Base-by-base conservation (phyloP, 495 filamentous ascomycete species). In the Penicillium roqueforti region DNA sequence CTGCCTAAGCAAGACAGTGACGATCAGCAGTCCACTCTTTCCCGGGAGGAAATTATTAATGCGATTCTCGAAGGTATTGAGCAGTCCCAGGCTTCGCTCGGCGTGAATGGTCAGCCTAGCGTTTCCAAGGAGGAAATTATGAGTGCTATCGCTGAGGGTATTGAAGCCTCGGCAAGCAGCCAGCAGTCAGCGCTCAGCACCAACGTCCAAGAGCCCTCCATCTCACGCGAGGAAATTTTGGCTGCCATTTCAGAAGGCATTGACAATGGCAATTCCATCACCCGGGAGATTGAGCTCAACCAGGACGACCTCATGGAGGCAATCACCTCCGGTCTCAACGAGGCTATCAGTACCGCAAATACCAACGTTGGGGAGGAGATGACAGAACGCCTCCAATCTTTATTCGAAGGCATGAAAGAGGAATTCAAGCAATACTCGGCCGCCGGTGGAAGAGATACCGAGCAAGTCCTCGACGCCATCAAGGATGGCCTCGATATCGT, bases 401-500 rank as follows among this genome's bases (percentile, higher is more conserved):
- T 96, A 39, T 79, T 89, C 60, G 80, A 88, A 11, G 78, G 78
- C 19, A 87, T 96, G 80, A 83, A 81, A 38, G 78, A 85, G 19
- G 85, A 89, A 63, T 80, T 87, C 44, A 87, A 89, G 60, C 80
- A 91, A 60, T 89, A 86, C 59, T 82, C 86, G 14, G 76, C 87
- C 0, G 84, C 85, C 23, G 87, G 82, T 59, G 88, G 86, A 39
- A 76, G 81, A 47, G 88, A 91, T 61, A 90, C 87, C 0, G 88
- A 90, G 64, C 85, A 93, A 59, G 80, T 95, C 22, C 76, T 95
- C 2, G 87, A 92, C 64, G 87, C 89, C 2, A 82, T 92, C 52
- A 91, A 88, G 63, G 90, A 95, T 65, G 89, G 89, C 3, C 79
- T 96, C 34, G 88, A 92, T 57, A 81, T 80, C 45, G 79, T 97